These are phyloP conservation scores for Aspergillus ellipticus DNA, from an alignment of 495 filamentous ascomycete species.

Conservation along the genomic window DNA sequence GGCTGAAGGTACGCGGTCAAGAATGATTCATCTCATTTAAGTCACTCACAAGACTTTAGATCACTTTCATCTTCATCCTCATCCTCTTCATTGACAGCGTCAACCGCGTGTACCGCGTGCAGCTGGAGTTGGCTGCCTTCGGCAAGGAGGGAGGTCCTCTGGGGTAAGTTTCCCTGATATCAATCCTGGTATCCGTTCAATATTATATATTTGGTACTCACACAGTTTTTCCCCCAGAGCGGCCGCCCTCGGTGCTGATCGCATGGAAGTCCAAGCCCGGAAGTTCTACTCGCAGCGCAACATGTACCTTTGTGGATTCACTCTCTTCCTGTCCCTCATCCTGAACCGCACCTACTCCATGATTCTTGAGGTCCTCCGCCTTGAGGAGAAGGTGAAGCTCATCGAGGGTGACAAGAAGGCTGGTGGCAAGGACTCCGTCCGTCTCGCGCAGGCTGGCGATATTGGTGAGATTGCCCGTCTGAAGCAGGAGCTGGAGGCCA, in stretches of 20 bases:
- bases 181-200: not conserved
- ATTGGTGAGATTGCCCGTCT: constrained; percentile 71
- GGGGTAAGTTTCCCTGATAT: constrained; percentile 28
- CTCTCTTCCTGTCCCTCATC: constrained; percentile 95
- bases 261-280: constrained; percentile 96
- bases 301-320: constrained; percentile 99
- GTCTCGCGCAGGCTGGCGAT: constrained; percentile 60
- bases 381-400: constrained; percentile 87
- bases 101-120: constrained; percentile 96
- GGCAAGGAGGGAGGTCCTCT: constrained; percentile 45
- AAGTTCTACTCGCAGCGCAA: constrained; percentile 99
- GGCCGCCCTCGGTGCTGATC: constrained; percentile 76
- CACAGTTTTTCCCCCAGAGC: constrained; percentile 43
- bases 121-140: constrained; percentile 72
- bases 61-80: constrained; percentile 96
- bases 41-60: constrained; percentile 48
- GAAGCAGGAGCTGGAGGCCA: constrained; percentile 66
- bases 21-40: not conserved
- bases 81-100: constrained; percentile 98
- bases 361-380: constrained; percentile 90
- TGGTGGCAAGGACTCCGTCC: constrained; percentile 64
- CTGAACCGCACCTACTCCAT: constrained; percentile 98
- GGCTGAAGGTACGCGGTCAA: constrained; percentile 59
- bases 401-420: constrained; percentile 75
- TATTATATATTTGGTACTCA: constrained; percentile 14